phyloP scores from a whole-genome alignment of 768 basidiomycete genomes.

The Gymnopilus junonius region DNA sequence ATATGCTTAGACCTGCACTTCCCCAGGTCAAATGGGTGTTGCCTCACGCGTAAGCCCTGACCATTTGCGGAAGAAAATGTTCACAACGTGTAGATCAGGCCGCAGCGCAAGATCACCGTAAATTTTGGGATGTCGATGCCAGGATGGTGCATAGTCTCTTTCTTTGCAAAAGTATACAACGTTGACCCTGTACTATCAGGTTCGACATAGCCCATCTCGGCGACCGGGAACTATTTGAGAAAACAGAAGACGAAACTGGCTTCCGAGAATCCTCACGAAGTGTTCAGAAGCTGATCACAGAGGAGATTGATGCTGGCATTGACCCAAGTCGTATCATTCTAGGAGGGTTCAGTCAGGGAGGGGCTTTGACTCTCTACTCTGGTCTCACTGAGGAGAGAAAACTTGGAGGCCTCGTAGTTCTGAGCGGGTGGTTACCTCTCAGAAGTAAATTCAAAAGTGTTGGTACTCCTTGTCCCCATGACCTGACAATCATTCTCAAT shows the following conservation, averaged over 20 bases:
- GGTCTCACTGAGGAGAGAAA: constrained; percentile 1
- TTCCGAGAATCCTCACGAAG: background rate
- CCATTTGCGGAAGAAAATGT: background rate
- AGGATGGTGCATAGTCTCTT: background rate
- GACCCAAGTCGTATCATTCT: constrained; percentile 3
- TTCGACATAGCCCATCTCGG: constrained; percentile 4
- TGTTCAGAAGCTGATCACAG: background rate
- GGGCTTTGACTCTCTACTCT: background rate
- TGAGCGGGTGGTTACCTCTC: constrained; percentile 5
- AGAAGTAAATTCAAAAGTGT: constrained; percentile 3
- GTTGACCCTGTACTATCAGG: background rate
- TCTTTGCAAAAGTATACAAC: too few relatives aligned
- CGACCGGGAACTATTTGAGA: background rate
- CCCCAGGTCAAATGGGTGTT: constrained; percentile 8
- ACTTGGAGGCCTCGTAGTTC: background rate
- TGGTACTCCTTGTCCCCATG: background rate
- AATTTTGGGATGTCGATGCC: constrained; percentile 1
- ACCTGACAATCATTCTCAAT: background rate
- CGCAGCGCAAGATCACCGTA: background rate
- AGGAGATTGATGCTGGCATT: constrained; percentile 5
- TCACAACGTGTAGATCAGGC: background rate
- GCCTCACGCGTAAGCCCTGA: constrained; percentile 1
- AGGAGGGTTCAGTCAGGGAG: constrained; percentile 8
- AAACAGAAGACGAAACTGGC: constrained; percentile 1
- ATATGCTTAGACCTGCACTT: background rate